Base-by-base conservation (phyloP, 768 basidiomycete genomes). In the Rhodotorula kratochvilovae region DNA sequence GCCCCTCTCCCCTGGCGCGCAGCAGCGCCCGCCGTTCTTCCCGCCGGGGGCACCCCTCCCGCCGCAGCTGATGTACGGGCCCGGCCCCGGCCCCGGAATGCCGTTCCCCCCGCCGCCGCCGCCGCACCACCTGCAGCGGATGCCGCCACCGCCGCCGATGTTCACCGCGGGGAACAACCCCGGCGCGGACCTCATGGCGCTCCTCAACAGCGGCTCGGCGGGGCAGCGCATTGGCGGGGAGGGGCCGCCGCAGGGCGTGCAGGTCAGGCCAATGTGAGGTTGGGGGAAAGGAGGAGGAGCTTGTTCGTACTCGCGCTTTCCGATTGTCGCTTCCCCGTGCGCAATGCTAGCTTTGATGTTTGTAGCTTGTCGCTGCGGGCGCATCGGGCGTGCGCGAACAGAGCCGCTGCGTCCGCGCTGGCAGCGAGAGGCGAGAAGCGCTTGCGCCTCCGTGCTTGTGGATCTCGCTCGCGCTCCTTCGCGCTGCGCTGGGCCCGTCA, bases 111-210 rank as follows among this genome's bases (percentile, higher is more conserved):
- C 39, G 39, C 62, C 36, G 29, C 15, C 62, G 23, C 58, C 58
- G 25, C 58, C n/a, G 13, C 58, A 59, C 39, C 35, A 36, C 42
- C 23, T 35, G 5, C 39, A n/a, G 27, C 58, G 39, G 23, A 46
- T 48, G 60, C 60, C 43, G 21, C 60, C 46, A 10, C 60, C 60
- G 16, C 60, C 60, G 45, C 45, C 35, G 25, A 36, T 54, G 50
- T 31, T 53, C 17, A 57, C 55, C 27, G 21, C 35, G 1, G 71
- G 71, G 2, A 54, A 45, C 5, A 67, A 72, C 59, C 56, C 66
- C 11, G 73, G 69, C 4, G 69, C 67, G 15, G 73, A 74, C n/a
- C 35, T 74, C 55, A 74, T 74, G 73, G 66, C 69, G 27, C 29
- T 74, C 48, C 54, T 74, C 43, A 74, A 74, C 60, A 62, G 63